Conservation (phyloP, 164 flowering plant species). For the Magnolia sinica region DNA sequence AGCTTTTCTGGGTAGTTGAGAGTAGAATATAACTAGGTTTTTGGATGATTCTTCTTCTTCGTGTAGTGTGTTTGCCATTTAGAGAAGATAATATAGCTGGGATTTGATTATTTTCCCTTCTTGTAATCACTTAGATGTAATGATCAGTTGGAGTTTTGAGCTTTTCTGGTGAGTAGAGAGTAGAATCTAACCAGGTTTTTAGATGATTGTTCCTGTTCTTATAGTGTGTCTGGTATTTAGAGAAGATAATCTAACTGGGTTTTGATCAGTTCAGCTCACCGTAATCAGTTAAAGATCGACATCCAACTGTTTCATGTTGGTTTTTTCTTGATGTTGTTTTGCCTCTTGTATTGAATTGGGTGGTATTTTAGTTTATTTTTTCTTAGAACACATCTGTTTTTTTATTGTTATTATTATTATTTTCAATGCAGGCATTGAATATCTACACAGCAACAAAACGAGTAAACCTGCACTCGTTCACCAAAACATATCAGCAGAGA, state of each 20-base stretch:
- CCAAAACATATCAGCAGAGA: slow-evolving; percentile 85
- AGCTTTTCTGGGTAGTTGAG: background rate
- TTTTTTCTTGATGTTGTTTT: background rate
- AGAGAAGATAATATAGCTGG: background rate
- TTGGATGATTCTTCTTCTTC: background rate
- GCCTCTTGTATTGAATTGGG: background rate
- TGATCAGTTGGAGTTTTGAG: background rate
- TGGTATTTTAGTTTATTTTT: background rate
- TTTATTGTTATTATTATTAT: background rate
- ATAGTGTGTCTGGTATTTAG: background rate
- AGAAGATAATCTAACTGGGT: background rate
- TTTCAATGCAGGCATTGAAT: slow-evolving; percentile 57
- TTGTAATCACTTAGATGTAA: too few relatives aligned
- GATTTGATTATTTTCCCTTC: too few relatives aligned
- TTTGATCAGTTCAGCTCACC: background rate
- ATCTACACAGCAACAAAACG: slow-evolving; percentile 53
- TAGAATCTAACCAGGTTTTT: background rate
- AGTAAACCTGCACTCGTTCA: slow-evolving; percentile 64
- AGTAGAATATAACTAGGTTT: background rate
- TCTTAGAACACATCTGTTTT: background rate
- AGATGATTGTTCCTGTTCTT: background rate
- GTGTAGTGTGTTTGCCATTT: background rate
- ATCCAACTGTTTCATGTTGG: background rate
- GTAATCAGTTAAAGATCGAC: background rate
- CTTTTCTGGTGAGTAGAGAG: background rate